Evolutionary conservation across 163 green algal genomes (phyloP), one percentile per base, ranked within the genome.

Genomic region (Scenedesmus sp.): DNA sequence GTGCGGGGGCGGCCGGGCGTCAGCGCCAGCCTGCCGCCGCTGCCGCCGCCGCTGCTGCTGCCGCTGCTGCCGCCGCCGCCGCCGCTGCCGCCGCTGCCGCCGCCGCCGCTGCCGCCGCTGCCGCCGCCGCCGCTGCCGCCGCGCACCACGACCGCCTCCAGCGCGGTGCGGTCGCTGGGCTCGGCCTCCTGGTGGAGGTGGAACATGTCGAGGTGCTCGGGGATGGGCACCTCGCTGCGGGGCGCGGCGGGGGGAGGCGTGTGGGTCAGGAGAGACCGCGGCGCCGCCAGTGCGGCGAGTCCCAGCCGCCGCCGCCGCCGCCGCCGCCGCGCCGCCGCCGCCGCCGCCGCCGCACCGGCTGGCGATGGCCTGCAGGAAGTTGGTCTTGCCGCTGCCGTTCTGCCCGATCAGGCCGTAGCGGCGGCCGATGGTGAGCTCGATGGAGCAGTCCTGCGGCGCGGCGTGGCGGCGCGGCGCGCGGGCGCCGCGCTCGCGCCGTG

Each of bases 361-460:
- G 42, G 86, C 86, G 64, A 92, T 82, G 58, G 79, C 88, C 74
- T 89, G 70, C 75, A 95, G 83, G 71, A 95, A 91, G 60, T 88
- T 91, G 45, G 87, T 88, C 83, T 95, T 95, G 74, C 93, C 93
- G 36, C 78, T 89, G 45, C 93, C 93, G 77, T 97, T 97, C 78
- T 92, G 85, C 17, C 93, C 93, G 47, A 97, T 80, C n/a, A 95
- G 83, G n/a, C 90, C 90, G 74, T 93, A 95, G 24, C 90, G 86
- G 14, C 87, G 79, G 3, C 88, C 89, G 31, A 94, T 91, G 56
- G 89, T 93, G 2, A 93, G 82, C 84, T 93, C 88, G 47, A 96
- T 93, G 67, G 80, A 83, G 80, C 89, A 94, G 54, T 94, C 88
- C 58, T 47, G 39, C 39, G 39, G 39, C 10, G 39, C 39, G 10